Evolutionary conservation across 345 rosid genomes (phyloP).

Genomic region (Luvunga scandens): DNA sequence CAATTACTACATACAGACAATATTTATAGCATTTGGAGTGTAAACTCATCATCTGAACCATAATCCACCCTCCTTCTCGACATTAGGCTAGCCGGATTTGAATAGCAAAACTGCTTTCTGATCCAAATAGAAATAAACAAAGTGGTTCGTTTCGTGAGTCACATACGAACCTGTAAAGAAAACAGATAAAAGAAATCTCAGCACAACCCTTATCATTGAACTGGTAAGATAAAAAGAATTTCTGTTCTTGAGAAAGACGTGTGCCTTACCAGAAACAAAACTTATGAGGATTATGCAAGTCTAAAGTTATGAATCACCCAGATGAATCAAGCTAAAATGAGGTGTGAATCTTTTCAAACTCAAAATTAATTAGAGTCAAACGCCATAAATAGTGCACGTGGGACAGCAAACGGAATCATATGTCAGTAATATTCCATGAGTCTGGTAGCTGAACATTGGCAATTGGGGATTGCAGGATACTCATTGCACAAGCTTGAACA

Average conservation of each 20-base stretch:
- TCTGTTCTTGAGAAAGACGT: not conserved
- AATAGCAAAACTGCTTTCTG: slow-evolving; percentile 91
- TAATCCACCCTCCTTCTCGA: slow-evolving; percentile 3
- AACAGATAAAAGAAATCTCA: not conserved
- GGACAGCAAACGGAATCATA: not conserved
- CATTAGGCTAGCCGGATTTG: slow-evolving; percentile 66
- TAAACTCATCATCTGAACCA: slow-evolving; percentile 4
- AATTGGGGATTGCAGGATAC: not conserved
- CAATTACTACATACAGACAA: slow-evolving; percentile 33
- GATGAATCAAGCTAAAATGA: not conserved
- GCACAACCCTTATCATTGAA: not conserved
- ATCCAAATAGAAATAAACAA: slow-evolving; percentile 90
- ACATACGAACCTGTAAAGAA: slow-evolving; percentile 79
- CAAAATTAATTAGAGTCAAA: not conserved
- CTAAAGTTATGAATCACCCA: not conserved
- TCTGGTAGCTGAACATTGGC: not conserved
- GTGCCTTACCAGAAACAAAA: not conserved
- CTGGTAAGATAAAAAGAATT: not conserved
- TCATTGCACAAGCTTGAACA: not conserved
- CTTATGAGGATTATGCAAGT: not conserved
- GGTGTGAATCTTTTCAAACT: not conserved
- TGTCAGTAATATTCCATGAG: not conserved
- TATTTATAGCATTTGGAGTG: slow-evolving; percentile 13
- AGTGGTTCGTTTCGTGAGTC: slow-evolving; percentile 96
- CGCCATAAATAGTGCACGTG: not conserved